phyloP scores from a whole-genome alignment of 2,329 filamentous ascomycete species.

The Sporothrix pallida region DNA sequence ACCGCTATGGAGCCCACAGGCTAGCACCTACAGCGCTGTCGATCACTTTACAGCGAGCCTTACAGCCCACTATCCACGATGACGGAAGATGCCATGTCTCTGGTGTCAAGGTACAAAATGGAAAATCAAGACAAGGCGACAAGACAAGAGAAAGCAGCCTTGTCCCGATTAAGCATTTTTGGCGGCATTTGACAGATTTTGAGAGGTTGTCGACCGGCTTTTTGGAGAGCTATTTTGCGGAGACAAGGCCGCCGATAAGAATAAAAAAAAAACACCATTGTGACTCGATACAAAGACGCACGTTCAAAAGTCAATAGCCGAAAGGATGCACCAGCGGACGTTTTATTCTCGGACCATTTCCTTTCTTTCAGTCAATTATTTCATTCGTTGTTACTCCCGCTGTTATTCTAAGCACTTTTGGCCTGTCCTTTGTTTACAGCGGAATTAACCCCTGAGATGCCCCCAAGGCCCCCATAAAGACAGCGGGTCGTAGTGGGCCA shows the following conservation, averaged over 20 bases:
- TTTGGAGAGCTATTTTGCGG: neutral
- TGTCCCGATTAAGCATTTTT: slow-evolving; percentile 10
- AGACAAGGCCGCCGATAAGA: neutral
- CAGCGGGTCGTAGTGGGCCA: no score
- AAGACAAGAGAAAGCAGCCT: neutral
- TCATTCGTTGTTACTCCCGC: neutral
- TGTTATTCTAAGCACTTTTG: neutral
- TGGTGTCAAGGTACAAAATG: slow-evolving; percentile 4
- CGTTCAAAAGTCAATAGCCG: neutral
- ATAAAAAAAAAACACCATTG: neutral
- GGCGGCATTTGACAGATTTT: no score
- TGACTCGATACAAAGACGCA: neutral
- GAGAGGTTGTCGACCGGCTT: no score
- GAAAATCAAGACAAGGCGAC: neutral
- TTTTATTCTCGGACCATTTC: neutral
- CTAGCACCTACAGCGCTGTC: neutral
- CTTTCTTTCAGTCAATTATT: neutral
- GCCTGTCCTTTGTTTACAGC: neutral
- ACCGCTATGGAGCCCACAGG: neutral
- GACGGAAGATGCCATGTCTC: slow-evolving; percentile 24
- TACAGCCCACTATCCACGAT: neutral
- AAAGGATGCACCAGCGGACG: neutral
- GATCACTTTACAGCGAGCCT: neutral
- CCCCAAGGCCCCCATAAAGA: neutral
- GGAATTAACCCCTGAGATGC: neutral